Conservation (phyloP, 768 basidiomycete genomes). For the Podaxis mareebaensis region DNA sequence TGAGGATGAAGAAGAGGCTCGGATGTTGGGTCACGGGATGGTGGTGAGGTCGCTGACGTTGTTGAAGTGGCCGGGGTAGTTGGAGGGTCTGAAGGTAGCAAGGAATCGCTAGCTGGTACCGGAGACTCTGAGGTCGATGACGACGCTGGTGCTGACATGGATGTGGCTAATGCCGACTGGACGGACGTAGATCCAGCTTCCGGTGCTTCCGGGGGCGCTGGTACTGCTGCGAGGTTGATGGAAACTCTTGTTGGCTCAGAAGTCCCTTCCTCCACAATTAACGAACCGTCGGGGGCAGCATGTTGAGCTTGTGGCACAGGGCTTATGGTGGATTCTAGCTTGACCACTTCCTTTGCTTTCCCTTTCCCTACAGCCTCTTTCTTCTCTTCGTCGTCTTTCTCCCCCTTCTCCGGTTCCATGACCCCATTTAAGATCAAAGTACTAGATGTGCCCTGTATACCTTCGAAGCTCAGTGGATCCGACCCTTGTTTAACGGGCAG, state of each 20-base stretch:
- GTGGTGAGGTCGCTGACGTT: neutral
- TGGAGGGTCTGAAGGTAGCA: neutral
- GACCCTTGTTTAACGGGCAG: neutral
- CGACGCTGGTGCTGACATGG: neutral
- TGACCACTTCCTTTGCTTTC: neutral
- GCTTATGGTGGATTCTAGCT: neutral
- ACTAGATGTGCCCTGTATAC: neutral
- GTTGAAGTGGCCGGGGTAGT: neutral
- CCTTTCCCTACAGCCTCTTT: neutral
- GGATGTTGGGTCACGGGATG: constrained; percentile 1
- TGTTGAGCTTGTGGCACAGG: neutral
- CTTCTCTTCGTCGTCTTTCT: neutral
- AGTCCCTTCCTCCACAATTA: neutral
- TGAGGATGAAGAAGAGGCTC: constrained; percentile 3
- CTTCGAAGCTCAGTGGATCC: neutral
- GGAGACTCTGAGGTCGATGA: neutral
- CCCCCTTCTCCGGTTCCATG: neutral
- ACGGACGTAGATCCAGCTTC: neutral
- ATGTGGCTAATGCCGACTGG: neutral
- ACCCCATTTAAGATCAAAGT: neutral
- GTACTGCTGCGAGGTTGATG: neutral
- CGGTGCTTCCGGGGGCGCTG: neutral
- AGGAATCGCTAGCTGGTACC: neutral
- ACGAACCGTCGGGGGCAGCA: neutral
- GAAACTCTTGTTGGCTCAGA: neutral